A percentile compares a stretch with the other conserved stretches of the same genome.
These are phyloP conservation scores for Tylopilus plumbeoviolaceoides DNA, from an alignment of 768 basidiomycete species.

Conservation along the genomic window DNA sequence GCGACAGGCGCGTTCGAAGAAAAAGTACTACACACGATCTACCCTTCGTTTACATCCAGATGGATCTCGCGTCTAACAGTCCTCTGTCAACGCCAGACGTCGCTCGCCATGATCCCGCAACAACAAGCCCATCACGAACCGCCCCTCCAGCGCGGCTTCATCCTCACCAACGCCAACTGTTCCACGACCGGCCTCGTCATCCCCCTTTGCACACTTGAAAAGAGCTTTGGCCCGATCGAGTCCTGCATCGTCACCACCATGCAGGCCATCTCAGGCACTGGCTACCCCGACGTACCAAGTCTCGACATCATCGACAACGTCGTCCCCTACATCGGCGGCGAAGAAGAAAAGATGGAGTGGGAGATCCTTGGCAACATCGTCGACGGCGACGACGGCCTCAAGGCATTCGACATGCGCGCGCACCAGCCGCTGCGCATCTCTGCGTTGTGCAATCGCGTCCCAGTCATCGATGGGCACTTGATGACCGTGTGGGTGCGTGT, in stretches of 20 bases:
- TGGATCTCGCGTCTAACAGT: slow-evolving; percentile 54
- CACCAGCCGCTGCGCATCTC: slow-evolving; percentile 78
- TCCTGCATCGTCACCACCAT: slow-evolving; percentile 89
- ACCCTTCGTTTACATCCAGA: slow-evolving; percentile 61
- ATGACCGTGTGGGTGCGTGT: slow-evolving; percentile 89
- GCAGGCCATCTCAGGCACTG: slow-evolving; percentile 96
- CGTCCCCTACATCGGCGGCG: too few species aligned
- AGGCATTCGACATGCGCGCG: slow-evolving; percentile 82
- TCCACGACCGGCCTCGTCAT: slow-evolving; percentile 91
- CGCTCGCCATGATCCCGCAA: slow-evolving; percentile 73
- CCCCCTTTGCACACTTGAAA: slow-evolving; percentile 87
- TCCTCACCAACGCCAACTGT: slow-evolving; percentile 98
- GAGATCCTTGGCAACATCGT: slow-evolving; percentile 48
- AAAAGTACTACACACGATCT: slow-evolving; percentile 62
- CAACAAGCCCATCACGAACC: slow-evolving; percentile 70
- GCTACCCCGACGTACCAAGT: slow-evolving; percentile 91
- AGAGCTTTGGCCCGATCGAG: slow-evolving; percentile 91
- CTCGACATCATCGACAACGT: slow-evolving; percentile 59
- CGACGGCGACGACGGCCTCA: slow-evolving; percentile 48
- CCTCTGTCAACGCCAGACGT: slow-evolving; percentile 31
- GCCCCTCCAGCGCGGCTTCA: slow-evolving; percentile 79
- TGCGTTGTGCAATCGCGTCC: slow-evolving; percentile 91
- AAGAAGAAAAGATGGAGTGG: too few species aligned
- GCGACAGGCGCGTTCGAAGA: slow-evolving; percentile 27
- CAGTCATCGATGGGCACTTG: slow-evolving; percentile 93